Percentiles rank a stretch among this genome's conserved stretches.
Evolutionary conservation across 164 flowering plant genomes (phyloP).

Genomic region (Taxillus chinensis): DNA sequence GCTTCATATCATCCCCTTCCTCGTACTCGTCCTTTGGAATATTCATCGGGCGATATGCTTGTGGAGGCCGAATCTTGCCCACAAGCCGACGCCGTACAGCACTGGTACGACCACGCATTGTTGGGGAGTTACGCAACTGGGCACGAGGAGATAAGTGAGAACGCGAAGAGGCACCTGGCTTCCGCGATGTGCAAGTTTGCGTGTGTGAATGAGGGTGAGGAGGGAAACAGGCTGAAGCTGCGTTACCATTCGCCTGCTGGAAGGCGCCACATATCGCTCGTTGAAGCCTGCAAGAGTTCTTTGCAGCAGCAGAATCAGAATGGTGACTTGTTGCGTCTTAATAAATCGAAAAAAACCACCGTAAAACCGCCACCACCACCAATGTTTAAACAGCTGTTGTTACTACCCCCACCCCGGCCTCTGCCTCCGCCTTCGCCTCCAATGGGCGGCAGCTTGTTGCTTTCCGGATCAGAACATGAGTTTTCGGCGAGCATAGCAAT

Average conservation of each 20-base stretch:
- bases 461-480: too few species aligned
- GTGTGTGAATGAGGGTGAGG: background rate
- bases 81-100: conserved; percentile 25
- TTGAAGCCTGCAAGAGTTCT: conserved; percentile 35
- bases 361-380: background rate
- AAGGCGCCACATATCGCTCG: conserved; percentile 30
- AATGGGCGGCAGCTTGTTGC: too few species aligned
- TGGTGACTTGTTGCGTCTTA: too few species aligned
- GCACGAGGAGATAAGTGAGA: background rate
- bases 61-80: conserved; percentile 36
- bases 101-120: conserved; percentile 12
- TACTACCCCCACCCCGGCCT: too few species aligned
- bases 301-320: too few species aligned
- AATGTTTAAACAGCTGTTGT: too few species aligned
- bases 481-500: too few species aligned
- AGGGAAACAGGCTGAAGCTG: conserved; percentile 12
- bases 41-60: background rate
- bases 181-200: conserved; percentile 44
- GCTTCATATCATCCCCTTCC: too few species aligned
- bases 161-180: conserved; percentile 47
- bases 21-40: too few species aligned
- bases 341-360: too few species aligned
- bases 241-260: conserved; percentile 37
- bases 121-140: background rate
- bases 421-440: too few species aligned